These are phyloP conservation scores for Aspergillus conjunctus DNA, from an alignment of 495 filamentous ascomycete genomes.

Conservation along the genomic window DNA sequence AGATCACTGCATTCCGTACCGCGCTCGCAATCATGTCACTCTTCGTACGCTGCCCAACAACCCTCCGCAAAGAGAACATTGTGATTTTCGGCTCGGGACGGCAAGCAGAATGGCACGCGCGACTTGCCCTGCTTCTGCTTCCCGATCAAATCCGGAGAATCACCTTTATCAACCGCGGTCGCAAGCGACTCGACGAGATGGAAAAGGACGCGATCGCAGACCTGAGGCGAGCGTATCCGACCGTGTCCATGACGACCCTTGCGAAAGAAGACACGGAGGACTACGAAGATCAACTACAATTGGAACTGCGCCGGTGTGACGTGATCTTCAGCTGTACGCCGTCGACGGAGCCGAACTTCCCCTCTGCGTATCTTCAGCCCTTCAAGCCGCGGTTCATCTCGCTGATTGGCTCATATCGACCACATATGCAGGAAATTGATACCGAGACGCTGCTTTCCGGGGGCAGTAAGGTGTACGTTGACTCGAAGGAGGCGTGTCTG, in stretches of 20 bases:
- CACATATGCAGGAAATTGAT: conserved; percentile 85
- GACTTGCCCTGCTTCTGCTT: conserved; percentile 71
- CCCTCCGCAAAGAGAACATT: conserved; percentile 59
- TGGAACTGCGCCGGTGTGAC: conserved; percentile 50
- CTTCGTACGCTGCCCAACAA: conserved; percentile 55
- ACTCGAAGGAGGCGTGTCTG: conserved; percentile 76
- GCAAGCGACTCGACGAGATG: conserved; percentile 46
- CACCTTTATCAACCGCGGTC: conserved; percentile 74
- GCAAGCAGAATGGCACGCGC: conserved; percentile 92
- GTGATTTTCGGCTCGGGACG: conserved; percentile 84
- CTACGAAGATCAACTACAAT: conserved; percentile 31
- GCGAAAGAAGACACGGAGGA: conserved; percentile 34
- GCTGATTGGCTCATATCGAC: conserved; percentile 81
- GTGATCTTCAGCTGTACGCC: conserved; percentile 83
- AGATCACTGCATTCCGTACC: conserved; percentile 91
- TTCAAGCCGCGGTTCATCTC: conserved; percentile 72
- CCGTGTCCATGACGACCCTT: conserved; percentile 28
- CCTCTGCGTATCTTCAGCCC: conserved; percentile 50
- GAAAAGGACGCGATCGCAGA: conserved; percentile 31
- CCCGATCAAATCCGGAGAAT: conserved; percentile 64
- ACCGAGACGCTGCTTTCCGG: conserved; percentile 71
- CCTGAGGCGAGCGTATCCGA: conserved; percentile 31
- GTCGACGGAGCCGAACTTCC: conserved; percentile 61
- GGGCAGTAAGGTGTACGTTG: conserved; percentile 77
- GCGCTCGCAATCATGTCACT: conserved; percentile 81